Percentiles rank a stretch among this genome's conserved stretches.
phyloP scores from a whole-genome alignment of 306 rosid species.

The Begonia fuchsioides region DNA sequence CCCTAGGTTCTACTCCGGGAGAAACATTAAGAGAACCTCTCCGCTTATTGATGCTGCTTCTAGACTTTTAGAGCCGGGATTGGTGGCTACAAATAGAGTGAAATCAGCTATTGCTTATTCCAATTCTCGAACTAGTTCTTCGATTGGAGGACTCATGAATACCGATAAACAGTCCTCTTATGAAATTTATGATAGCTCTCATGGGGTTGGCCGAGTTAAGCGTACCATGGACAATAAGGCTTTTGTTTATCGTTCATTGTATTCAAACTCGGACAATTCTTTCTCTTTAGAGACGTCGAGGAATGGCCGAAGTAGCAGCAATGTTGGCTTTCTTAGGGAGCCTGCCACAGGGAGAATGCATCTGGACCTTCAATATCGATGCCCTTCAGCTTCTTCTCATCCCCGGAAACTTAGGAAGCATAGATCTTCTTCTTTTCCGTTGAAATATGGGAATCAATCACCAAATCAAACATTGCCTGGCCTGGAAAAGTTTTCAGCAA shows the following conservation, averaged over 20 bases:
- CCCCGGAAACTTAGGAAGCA: slow-evolving; percentile 18
- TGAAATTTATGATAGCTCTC: slow-evolving; percentile 43
- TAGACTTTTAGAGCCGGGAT: slow-evolving; percentile 73
- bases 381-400: slow-evolving; percentile 25
- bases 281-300: slow-evolving; percentile 19
- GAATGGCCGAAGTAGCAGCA: slow-evolving; percentile 10
- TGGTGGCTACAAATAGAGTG: slow-evolving; percentile 42
- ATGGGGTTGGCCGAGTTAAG: slow-evolving; percentile 29
- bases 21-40: slow-evolving; percentile 41
- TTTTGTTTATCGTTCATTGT: slow-evolving; percentile 12
- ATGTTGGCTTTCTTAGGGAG: slow-evolving; percentile 12
- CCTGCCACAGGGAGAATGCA: slow-evolving; percentile 19
- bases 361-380: slow-evolving; percentile 22
- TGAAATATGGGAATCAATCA: slow-evolving; percentile 27
- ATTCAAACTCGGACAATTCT: slow-evolving; percentile 21
- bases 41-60: slow-evolving; percentile 80
- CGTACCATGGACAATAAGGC: slow-evolving; percentile 22
- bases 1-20: slow-evolving; percentile 40
- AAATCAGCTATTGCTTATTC: slow-evolving; percentile 37
- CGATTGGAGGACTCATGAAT: slow-evolving; percentile 9
- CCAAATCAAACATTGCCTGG: slow-evolving; percentile 23
- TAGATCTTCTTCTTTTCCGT: slow-evolving; percentile 23
- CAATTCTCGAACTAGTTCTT: slow-evolving; percentile 22
- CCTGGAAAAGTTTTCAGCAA: slow-evolving; percentile 25
- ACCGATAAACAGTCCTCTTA: slow-evolving; percentile 39